Evolutionary conservation across 805 yeast species (phyloP).

Genomic region (Candida wancherniae): DNA sequence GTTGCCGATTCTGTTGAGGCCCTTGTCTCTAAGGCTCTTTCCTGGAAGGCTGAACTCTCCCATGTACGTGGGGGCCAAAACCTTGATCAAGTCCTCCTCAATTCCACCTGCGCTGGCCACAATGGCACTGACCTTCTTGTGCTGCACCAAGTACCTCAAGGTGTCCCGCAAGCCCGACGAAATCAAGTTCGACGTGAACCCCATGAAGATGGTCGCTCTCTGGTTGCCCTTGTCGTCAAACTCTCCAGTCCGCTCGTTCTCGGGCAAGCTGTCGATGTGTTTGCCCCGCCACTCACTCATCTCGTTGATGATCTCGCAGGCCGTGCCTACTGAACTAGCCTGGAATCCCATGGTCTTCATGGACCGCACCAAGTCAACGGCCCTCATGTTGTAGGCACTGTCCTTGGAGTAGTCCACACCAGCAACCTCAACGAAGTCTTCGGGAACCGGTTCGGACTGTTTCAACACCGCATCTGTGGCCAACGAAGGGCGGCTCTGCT

Average conservation of each 20-base stretch:
- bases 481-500: constrained; percentile 48
- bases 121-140: constrained; percentile 90
- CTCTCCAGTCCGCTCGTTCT: constrained; percentile 62
- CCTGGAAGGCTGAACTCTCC: constrained; percentile 90
- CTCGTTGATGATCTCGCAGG: constrained; percentile 86
- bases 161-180: constrained; percentile 94
- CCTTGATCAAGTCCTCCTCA: constrained; percentile 95
- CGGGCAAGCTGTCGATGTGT: constrained; percentile 61
- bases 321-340: constrained; percentile 78
- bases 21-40: constrained; percentile 78
- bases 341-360: constrained; percentile 98
- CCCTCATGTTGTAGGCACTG: constrained; percentile 70
- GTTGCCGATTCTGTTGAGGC: constrained; percentile 97
- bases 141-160: constrained; percentile 80
- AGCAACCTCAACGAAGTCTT: constrained; percentile 66
- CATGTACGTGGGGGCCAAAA: constrained; percentile 92
- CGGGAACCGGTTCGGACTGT: constrained; percentile 82
- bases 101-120: constrained; percentile 98
- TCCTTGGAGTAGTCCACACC: constrained; percentile 89
- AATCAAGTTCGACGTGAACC: constrained; percentile 93
- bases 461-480: constrained; percentile 91
- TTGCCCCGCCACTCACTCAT: constrained; percentile 95
- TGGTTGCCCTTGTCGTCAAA: constrained; percentile 76
- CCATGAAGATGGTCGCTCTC: constrained; percentile 88
- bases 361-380: constrained; percentile 68